Evolutionary conservation across 495 filamentous ascomycete species (phyloP).

Genomic region (Penicillium manginii): DNA sequence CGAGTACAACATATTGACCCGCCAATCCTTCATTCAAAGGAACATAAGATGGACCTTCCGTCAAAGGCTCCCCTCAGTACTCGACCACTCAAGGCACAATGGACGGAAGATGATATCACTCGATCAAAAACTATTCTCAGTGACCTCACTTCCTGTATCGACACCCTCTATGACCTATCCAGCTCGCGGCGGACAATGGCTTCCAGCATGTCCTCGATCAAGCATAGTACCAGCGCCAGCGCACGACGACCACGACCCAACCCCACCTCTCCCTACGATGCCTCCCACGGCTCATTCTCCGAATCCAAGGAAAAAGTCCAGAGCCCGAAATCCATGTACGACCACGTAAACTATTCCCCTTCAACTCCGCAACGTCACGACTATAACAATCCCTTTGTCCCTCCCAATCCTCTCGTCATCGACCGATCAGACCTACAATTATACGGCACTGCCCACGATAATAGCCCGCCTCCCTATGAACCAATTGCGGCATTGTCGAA

Average conservation of each 20-base stretch:
- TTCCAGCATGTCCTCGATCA: slow-evolving; percentile 43
- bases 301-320: slow-evolving; percentile 40
- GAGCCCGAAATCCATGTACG: slow-evolving; percentile 27
- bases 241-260: slow-evolving; percentile 30
- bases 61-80: slow-evolving; percentile 41
- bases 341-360: slow-evolving; percentile 23
- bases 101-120: slow-evolving; percentile 55
- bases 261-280: slow-evolving; percentile 32
- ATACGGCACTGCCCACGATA: slow-evolving; percentile 46
- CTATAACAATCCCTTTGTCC: slow-evolving; percentile 20
- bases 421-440: slow-evolving; percentile 49
- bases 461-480: slow-evolving; percentile 52
- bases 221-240: slow-evolving; percentile 29
- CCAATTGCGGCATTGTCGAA: slow-evolving; percentile 48
- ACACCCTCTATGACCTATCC: slow-evolving; percentile 87
- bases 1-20: slow-evolving; percentile 65
- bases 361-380: slow-evolving; percentile 23
- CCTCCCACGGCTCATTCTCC: slow-evolving; percentile 31
- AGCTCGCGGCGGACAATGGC: slow-evolving; percentile 62
- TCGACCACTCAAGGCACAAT: slow-evolving; percentile 44
- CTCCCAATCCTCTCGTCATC: slow-evolving; percentile 40
- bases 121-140: slow-evolving; percentile 64
- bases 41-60: slow-evolving; percentile 37
- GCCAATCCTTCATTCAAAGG: slow-evolving; percentile 43
- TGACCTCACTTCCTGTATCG: slow-evolving; percentile 83